Percentiles rank a stretch among this genome's conserved stretches.
phyloP scores from a whole-genome alignment of 371 early-diverging fungal genomes.

The Antonospora locustae region DNA sequence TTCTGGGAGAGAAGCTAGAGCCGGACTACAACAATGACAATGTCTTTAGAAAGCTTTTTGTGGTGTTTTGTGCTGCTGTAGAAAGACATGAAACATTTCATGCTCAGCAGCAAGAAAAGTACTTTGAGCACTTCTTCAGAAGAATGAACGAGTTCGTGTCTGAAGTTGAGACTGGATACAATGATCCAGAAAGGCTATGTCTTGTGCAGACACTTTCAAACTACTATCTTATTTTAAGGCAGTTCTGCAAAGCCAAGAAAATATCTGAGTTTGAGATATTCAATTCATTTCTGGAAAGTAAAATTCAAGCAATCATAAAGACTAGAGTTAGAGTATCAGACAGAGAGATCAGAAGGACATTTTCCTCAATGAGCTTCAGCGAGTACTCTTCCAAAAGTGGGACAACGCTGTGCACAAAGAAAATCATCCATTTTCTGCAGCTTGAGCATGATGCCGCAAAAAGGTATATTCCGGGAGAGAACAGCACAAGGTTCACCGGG shows the following conservation, averaged over 20 bases:
- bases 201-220: slow-evolving; percentile 4
- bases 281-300: slow-evolving; percentile 4
- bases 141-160: slow-evolving; percentile 21
- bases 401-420: too few species aligned
- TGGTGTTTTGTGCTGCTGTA: slow-evolving; percentile 9
- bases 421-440: too few species aligned
- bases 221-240: slow-evolving; percentile 13
- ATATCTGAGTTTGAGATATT: slow-evolving; percentile 12
- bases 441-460: too few species aligned
- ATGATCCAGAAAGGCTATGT: slow-evolving; percentile 14
- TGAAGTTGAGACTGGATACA: slow-evolving; percentile 4
- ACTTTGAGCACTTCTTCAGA: slow-evolving; percentile 15
- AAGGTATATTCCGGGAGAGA: too few species aligned
- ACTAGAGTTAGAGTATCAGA: slow-evolving; percentile 21
- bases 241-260: slow-evolving; percentile 24
- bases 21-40: neutral
- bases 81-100: slow-evolving; percentile 18
- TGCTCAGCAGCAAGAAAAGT: slow-evolving; percentile 20
- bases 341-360: too few species aligned
- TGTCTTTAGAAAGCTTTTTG: slow-evolving; percentile 17
- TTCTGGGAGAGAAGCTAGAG: slow-evolving; percentile 8
- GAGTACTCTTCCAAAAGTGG: too few species aligned
- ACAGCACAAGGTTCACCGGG: too few species aligned
- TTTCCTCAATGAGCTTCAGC: too few species aligned
- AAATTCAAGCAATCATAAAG: slow-evolving; percentile 3